Percentiles rank a stretch among this genome's conserved stretches.
These are phyloP conservation scores for Boletellus deceptivus DNA, from an alignment of 1,284 basidiomycete species.

Conservation along the genomic window DNA sequence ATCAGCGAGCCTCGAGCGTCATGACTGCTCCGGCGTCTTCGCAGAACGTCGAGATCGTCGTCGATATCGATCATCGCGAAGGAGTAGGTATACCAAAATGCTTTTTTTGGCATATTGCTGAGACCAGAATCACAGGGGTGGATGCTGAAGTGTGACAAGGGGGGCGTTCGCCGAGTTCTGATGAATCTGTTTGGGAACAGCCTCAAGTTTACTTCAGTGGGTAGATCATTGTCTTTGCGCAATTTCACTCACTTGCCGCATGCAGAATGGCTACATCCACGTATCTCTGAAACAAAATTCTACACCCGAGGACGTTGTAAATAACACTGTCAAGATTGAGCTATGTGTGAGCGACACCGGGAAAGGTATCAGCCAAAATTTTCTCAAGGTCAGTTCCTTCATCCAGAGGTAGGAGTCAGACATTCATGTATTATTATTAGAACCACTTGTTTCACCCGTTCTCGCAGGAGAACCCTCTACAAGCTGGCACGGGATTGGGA, in stretches of 20 bases:
- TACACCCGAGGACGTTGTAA: slow-evolving; percentile 46
- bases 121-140: slow-evolving; percentile 60
- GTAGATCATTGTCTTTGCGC: slow-evolving; percentile 15
- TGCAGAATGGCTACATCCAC: slow-evolving; percentile 83
- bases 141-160: slow-evolving; percentile 87
- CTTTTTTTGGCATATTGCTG: slow-evolving; percentile 3
- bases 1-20: slow-evolving; percentile 38
- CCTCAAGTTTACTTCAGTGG: slow-evolving; percentile 84
- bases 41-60: slow-evolving; percentile 80
- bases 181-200: slow-evolving; percentile 98
- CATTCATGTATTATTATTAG: slow-evolving; percentile 37
- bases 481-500: slow-evolving; percentile 94
- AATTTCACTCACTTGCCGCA: slow-evolving; percentile 12
- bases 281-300: slow-evolving; percentile 79
- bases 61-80: slow-evolving; percentile 77
- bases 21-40: slow-evolving; percentile 34
- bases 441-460: slow-evolving; percentile 97
- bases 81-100: slow-evolving; percentile 45
- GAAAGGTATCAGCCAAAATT: slow-evolving; percentile 88
- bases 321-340: slow-evolving; percentile 73
- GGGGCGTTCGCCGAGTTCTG: slow-evolving; percentile 86
- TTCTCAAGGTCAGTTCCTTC: slow-evolving; percentile 61
- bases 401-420: not conserved
- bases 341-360: slow-evolving; percentile 89
- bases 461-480: slow-evolving; percentile 89